Evolutionary conservation across 2,329 filamentous ascomycete species (phyloP).

Genomic region (Pseudodiploospora longispora): DNA sequence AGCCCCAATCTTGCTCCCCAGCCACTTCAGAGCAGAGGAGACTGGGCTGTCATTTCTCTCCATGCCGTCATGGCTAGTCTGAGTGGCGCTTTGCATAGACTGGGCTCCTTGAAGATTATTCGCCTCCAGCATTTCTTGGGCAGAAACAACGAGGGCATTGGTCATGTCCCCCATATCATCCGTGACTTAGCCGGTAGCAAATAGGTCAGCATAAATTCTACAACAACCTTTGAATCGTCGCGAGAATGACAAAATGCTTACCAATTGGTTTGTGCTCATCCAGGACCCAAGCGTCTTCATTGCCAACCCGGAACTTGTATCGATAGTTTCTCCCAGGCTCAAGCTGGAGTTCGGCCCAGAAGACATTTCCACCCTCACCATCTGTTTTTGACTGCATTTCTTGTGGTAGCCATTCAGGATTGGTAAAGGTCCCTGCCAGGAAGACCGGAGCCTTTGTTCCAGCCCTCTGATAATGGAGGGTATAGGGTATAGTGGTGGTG

Average conservation of each 20-base stretch:
- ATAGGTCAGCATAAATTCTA: not conserved
- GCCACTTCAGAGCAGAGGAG: constrained; percentile 13
- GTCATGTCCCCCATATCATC: constrained; percentile 9
- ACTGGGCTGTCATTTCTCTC: constrained; percentile 3
- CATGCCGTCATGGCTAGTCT: constrained; percentile 1
- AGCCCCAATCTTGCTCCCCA: constrained; percentile 11
- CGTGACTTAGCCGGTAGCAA: constrained; percentile 5
- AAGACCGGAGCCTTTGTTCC: constrained; percentile 60
- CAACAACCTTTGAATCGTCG: too few species aligned
- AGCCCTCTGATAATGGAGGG: constrained; percentile 52
- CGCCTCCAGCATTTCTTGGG: too few species aligned
- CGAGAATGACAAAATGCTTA: constrained; percentile 25
- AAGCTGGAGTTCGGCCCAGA: constrained; percentile 47
- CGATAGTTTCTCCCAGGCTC: constrained; percentile 54
- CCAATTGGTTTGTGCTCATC: constrained; percentile 54
- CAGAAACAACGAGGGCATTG: constrained; percentile 5
- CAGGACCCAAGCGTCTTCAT: constrained; percentile 61
- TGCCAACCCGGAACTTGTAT: constrained; percentile 66
- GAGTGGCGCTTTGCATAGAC: not conserved
- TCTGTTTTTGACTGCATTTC: constrained; percentile 54
- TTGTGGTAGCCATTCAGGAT: constrained; percentile 56
- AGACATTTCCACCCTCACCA: constrained; percentile 47
- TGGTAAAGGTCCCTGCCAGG: constrained; percentile 60
- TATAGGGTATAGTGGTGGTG: constrained; percentile 32
- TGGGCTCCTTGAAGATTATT: too few species aligned